phyloP scores from a whole-genome alignment of 208 protist species.

The Phytomonas sp. region DNA sequence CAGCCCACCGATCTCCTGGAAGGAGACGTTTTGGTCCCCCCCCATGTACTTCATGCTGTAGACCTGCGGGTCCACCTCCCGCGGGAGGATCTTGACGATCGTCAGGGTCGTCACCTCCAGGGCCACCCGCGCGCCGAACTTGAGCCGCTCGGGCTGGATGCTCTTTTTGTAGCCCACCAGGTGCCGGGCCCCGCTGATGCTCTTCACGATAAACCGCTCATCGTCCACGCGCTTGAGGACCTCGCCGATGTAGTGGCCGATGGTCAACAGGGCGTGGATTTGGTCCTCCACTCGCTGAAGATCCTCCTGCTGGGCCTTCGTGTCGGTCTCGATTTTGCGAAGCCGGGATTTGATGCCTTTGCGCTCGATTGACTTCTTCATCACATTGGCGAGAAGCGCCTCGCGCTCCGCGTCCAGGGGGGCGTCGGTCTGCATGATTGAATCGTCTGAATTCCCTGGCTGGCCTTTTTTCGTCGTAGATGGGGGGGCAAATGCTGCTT shows the following conservation, averaged over 20 bases:
- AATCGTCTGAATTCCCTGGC: not conserved
- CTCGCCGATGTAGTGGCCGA: conserved; percentile 98
- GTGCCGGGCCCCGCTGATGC: conserved; percentile 97
- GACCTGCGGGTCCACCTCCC: conserved; percentile 98
- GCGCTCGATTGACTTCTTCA: conserved; percentile 46
- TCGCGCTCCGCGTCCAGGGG: conserved; percentile 53
- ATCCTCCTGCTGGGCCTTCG: conserved; percentile 75
- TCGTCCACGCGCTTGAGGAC: conserved; percentile 95
- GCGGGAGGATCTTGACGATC: conserved; percentile 97
- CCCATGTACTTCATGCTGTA: conserved; percentile 98
- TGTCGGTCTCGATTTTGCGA: conserved; percentile 25
- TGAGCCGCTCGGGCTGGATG: conserved; percentile 93
- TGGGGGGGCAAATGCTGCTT: not conserved
- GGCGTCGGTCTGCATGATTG: conserved; percentile 44
- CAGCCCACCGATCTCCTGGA: conserved; percentile 96
- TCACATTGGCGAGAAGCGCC: conserved; percentile 34
- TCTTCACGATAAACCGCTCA: conserved; percentile 98
- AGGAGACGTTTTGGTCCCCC: conserved; percentile 90
- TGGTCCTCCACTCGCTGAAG: conserved; percentile 96
- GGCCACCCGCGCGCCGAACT: conserved; percentile 94
- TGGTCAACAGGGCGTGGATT: conserved; percentile 96
- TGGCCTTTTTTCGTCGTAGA: not conserved
- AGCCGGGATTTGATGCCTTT: conserved; percentile 52
- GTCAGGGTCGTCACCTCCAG: conserved; percentile 99
- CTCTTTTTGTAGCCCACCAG: conserved; percentile 96